phyloP scores from a whole-genome alignment of 1,284 basidiomycete genomes.

The Sanguinoderma infundibulare region DNA sequence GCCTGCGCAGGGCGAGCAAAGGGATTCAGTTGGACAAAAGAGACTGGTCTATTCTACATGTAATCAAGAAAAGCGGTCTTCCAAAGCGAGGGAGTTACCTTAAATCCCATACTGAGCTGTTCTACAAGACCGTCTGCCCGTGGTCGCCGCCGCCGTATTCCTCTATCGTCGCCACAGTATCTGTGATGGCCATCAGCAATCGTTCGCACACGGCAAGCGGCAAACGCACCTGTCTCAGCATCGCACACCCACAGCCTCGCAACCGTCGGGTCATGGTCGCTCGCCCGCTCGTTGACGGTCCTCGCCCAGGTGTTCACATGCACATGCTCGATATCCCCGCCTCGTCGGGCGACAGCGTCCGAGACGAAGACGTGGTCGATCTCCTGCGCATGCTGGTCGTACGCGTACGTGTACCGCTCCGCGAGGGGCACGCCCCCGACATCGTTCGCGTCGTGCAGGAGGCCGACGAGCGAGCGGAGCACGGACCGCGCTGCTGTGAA shows the following conservation, averaged over 20 bases:
- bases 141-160: not conserved
- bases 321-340: slow-evolving; percentile 51
- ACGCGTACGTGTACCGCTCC: slow-evolving; percentile 66
- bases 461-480: slow-evolving; percentile 46
- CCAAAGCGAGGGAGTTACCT: not conserved
- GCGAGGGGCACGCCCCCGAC: slow-evolving; percentile 48
- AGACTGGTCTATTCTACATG: not conserved
- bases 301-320: slow-evolving; percentile 64
- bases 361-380: slow-evolving; percentile 65
- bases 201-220: too few species aligned
- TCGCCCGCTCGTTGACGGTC: slow-evolving; percentile 45
- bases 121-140: not conserved
- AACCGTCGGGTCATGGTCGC: slow-evolving; percentile 68
- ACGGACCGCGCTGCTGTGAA: slow-evolving; percentile 57
- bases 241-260: slow-evolving; percentile 52
- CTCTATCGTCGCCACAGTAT: not conserved
- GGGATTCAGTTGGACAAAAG: too few species aligned
- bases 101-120: not conserved
- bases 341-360: slow-evolving; percentile 46
- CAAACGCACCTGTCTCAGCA: slow-evolving; percentile 2
- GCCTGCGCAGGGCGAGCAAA: too few species aligned
- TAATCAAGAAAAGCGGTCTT: not conserved
- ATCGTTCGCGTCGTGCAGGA: slow-evolving; percentile 58
- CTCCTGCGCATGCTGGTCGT: slow-evolving; percentile 61
- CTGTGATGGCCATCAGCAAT: not conserved